Evolutionary conservation across 169 alveolate genomes (phyloP), one percentile per base, ranked within the genome.

Genomic region (Fabrea salina): DNA sequence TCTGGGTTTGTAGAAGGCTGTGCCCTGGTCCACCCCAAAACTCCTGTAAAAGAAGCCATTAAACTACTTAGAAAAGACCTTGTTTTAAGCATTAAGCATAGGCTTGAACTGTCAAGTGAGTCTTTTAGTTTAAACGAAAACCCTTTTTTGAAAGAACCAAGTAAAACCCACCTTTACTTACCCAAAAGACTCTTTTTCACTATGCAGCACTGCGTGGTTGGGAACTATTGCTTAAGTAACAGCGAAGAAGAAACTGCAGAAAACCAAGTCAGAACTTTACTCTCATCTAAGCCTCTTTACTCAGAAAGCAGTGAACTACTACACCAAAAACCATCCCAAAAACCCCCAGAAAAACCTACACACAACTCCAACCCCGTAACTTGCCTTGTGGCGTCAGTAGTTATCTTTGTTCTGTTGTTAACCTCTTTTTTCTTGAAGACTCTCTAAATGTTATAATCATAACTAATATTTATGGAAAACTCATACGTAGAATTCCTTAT

Each of bases 401-500:
- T n/a, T n/a, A n/a, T n/a, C n/a, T n/a, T n/a, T n/a, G n/a, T n/a
- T n/a, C n/a, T n/a, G n/a, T n/a, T n/a, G n/a, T n/a, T n/a, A 44
- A 44, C 53, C 16, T 44, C 53, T 11, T 11, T 11, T 11, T 44
- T 13, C 53, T 44, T 44, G 8, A 44, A 11, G 16, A 44, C 8
- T 8, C 53, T 13, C 16, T 44, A 8, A 44, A 44, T 11, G 19
- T 44, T 13, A 44, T 44, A 44, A 44, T 44, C 53, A 44, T 44
- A 44, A 44, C 16, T 44, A n/a, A 54, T 54, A 54, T n/a, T 35
- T 61, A 61, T 61, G 74, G 74, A 61, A 13, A 61, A 16, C 41
- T 61, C 74, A 33, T 68, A 68, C 27, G 61, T 43, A 13, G 67
- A 68, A 35, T 68, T n/a, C 33, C 16, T 68, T 8, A 68, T 68